Base-by-base conservation (phyloP, 2,329 filamentous ascomycete species). In the Talaromyces amestolkiae region DNA sequence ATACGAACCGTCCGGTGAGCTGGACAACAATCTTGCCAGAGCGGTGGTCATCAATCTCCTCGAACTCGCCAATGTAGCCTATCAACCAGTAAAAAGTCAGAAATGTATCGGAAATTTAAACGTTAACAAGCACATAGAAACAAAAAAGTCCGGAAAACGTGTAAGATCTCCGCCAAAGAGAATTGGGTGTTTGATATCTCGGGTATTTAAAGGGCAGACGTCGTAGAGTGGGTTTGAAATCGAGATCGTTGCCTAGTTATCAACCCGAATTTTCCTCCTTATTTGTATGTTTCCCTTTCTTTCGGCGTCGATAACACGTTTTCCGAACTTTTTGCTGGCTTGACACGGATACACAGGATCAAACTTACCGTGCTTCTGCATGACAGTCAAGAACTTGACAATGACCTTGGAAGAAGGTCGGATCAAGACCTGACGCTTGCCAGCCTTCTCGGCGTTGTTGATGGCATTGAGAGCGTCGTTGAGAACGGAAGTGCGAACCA, bases 371-470 rank as follows among this genome's bases (percentile, higher is more conserved):
- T 99, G 95, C 84, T 91, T 92, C 87, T 99, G 95, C 95, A 99
- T 99, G 83, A 98, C 94, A 81, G 87, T 87, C 80, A 99, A 87
- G 90, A 98, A 99, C 89, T 98, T 98, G 87, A 96, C 86, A 78
- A 99, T 99, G 87, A 99, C 95, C 91, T 99, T 99, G 84, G 95
- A 98, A 83, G 88, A 91, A 76, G 96, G 95, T 79, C 93, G 90
- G 88, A 99, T 97, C 82, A 99, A 80, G 81, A 98, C 95, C 87
- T 99, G 95, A 80, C 95, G 93, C 91, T 98, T 98, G 86, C 95
- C 95, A 77, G 91, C 87, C 91, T 99, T 98, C 89, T 99, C 96
- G 87, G 95, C 95, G 84, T 99, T 99, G 93, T 99, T 99, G 91
- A 99, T 98, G 87, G 89, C 87, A 83, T 97, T 97, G 79, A 97